Base-by-base conservation (phyloP, 2,329 filamentous ascomycete species). In the Fusarium sp. region DNA sequence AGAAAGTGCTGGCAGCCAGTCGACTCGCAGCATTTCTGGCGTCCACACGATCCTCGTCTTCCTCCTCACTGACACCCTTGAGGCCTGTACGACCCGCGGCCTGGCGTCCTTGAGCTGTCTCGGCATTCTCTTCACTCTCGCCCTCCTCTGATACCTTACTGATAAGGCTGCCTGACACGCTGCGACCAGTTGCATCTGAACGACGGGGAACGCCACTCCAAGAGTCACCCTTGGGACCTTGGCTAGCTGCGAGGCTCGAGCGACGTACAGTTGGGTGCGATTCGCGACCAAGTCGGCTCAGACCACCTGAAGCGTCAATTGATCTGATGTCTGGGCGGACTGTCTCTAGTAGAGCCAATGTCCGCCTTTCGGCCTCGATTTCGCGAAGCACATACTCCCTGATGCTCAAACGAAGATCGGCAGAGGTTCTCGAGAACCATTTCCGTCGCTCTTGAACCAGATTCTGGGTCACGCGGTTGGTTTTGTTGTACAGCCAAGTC, bases 221-320 rank as follows among this genome's bases (percentile, higher is more conserved):
- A 18, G 96, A 92, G 80, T 99, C 96, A n/a, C 96, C 96, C 83
- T 97, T 97, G 52, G 96, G 95, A 0, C 96, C 96, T 81, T 99
- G 96, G 76, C 92, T 96, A 49, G 93, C 92, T 18, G 93, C 92
- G 72, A 98, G 82, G 80, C 90, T 95, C 27, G 91, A 82, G 66
- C 95, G 90, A 58, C 96, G 89, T 64, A 84, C 80, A 8, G 90
- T 83, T 4, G 96, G 95, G 79, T 97, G 94, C 18, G 92, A 85
- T 81, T 99, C 96, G 63, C 96, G 90, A 44, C 96, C 96, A 34
- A 99, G 87, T 44, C 96, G 89, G 76, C 92, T 96, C 47, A 99
- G 88, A 14, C 96, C 96, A 58, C 96, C 96, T 9, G 92, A 95
- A 40, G 92, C 87, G 81, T 99, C 96, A 75, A 99, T 98, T 72